A percentile compares a stretch with the other conserved stretches of the same genome.
phyloP scores from a whole-genome alignment of 495 filamentous ascomycete species.

The Aspergillus incahuasiensis region DNA sequence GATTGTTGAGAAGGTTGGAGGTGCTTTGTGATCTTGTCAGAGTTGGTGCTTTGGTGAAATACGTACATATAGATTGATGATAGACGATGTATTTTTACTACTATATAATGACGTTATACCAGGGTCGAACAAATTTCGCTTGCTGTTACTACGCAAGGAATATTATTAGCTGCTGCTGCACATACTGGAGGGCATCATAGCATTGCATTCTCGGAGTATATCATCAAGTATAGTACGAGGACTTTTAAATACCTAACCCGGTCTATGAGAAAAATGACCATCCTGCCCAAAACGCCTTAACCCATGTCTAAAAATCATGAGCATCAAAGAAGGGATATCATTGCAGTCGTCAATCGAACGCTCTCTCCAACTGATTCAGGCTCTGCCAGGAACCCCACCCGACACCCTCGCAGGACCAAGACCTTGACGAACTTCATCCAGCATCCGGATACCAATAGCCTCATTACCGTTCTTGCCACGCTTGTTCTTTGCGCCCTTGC shows the following conservation, averaged over 20 bases:
- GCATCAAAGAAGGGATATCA: constrained; percentile 17
- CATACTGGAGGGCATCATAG: neutral
- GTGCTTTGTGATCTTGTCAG: constrained; percentile 47
- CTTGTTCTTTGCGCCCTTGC: constrained; percentile 48
- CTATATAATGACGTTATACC: neutral
- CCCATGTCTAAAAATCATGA: constrained; percentile 2
- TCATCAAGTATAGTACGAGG: neutral
- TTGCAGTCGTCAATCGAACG: constrained; percentile 13
- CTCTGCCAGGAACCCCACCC: constrained; percentile 29
- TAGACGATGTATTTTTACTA: constrained; percentile 7
- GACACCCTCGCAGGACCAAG: constrained; percentile 63
- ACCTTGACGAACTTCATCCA: constrained; percentile 83
- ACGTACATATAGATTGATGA: constrained; percentile 1
- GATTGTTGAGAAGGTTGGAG: constrained; percentile 72
- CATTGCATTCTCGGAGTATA: neutral
- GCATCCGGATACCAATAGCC: constrained; percentile 74
- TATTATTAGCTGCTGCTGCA: neutral
- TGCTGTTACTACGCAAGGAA: neutral
- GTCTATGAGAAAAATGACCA: constrained; percentile 12
- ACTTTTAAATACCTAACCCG: constrained; percentile 4
- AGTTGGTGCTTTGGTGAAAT: neutral
- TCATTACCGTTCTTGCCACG: constrained; percentile 78
- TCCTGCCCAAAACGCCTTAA: constrained; percentile 10
- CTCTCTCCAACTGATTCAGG: constrained; percentile 2
- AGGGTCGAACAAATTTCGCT: too few species aligned